A percentile compares a stretch with the other conserved stretches of the same genome.
These are phyloP conservation scores for Cercospora nicotianae DNA, from an alignment of 2,329 filamentous ascomycete genomes.

Conservation along the genomic window DNA sequence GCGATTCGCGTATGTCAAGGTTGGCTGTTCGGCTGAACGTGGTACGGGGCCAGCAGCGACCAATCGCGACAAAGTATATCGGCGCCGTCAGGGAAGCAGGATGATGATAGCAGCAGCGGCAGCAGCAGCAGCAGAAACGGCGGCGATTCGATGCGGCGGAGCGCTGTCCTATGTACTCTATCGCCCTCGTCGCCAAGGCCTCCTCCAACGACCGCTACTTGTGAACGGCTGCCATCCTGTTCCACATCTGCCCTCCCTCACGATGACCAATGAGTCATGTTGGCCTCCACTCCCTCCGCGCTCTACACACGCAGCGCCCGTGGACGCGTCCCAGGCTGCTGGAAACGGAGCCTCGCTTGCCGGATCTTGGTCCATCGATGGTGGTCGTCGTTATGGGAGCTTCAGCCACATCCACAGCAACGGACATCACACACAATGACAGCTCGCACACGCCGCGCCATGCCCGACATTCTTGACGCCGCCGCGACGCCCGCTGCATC, in stretches of 20 bases:
- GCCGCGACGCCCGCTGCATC: constrained; percentile 10
- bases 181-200: constrained; percentile 14
- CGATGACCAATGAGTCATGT: constrained; percentile 28
- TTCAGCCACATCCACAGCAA: constrained; percentile 23
- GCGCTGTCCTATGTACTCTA: constrained; percentile 22
- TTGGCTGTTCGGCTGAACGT: constrained; percentile 20
- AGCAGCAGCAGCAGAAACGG: neutral
- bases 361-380: neutral
- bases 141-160: constrained; percentile 13
- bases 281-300: constrained; percentile 19
- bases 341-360: constrained; percentile 15
- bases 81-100: neutral
- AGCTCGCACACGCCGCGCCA: constrained; percentile 17
- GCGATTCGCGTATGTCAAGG: constrained; percentile 20
- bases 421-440: constrained; percentile 23
- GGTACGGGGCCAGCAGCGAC: constrained; percentile 4
- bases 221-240: constrained; percentile 19
- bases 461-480: constrained; percentile 22
- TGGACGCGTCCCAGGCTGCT: constrained; percentile 19
- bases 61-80: constrained; percentile 13
- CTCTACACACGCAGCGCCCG: neutral
- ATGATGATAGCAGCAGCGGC: neutral
- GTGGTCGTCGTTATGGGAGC: constrained; percentile 4
- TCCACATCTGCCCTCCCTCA: constrained; percentile 13
- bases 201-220: constrained; percentile 3